Base-by-base conservation (phyloP, 2,329 filamentous ascomycete species). In the Helotiales sp. region DNA sequence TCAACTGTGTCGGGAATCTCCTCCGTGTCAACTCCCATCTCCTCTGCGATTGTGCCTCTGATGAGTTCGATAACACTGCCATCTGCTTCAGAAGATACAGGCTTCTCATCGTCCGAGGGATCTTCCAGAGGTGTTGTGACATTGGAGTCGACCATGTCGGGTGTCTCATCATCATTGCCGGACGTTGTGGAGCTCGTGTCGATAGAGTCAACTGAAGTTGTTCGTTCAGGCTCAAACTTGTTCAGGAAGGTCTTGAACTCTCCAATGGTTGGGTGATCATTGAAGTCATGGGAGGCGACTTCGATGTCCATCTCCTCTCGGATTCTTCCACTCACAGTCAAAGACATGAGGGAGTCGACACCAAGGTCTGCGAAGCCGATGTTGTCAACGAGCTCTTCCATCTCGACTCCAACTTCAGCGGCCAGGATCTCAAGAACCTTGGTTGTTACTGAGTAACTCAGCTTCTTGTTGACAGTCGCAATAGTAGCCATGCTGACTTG, bases 11-110 rank as follows among this genome's bases (percentile, higher is more conserved):
- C 79, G 2, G 80, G 70, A 29, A 85, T 76, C 65, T 90, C 86
- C 29, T 85, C 82, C 10, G 87, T 76, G 24, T 86, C 82, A n/a
- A 90, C 83, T 57, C 85, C 85, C 81, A 90, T 89, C 71, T 90
- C 87, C 34, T 81, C 77, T n/a, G 86, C 83, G 61, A 90, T 85
- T 55, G 86, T 88, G 54, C 82, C 80, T 71, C 87, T 84, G 47
- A 89, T 79, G 65, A 81, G 70, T 69, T 77, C 67, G 74, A 79
- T 74, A 34, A 82, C 67, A 68, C 78, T 75, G 7, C 40, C 40
- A 15, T 24, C 8, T 10, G 24, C 40, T 8, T 24, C 40, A 44
- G 40, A 5, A 62, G 77, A 72, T 15, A 74, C 70, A 66, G 82
- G 81, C 52, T 75, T 69, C 0, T 76, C 76, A 50, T 79, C 80